A percentile compares a stretch with the other conserved stretches of the same genome.
Evolutionary conservation across 1,284 basidiomycete genomes (phyloP).

Genomic region (Cystobasidiaceae sp.): DNA sequence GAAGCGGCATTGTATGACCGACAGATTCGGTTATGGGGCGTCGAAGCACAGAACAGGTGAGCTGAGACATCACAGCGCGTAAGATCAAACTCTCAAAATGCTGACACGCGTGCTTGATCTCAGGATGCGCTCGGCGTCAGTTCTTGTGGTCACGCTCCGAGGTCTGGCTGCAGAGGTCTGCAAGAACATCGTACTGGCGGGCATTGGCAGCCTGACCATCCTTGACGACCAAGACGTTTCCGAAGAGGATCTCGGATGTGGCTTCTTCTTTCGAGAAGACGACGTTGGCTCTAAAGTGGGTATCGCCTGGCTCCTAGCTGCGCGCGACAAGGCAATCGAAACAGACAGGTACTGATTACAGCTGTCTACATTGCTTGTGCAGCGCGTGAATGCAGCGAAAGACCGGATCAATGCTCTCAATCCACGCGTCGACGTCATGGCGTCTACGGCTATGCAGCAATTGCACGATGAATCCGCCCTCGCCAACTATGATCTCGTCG

Average conservation of each 20-base stretch:
- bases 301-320: background rate
- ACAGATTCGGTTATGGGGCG: constrained; percentile 90
- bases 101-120: no score
- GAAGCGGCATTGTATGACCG: constrained; percentile 89
- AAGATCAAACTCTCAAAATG: no score
- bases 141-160: constrained; percentile 73
- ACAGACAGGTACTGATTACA: no score
- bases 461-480: constrained; percentile 43
- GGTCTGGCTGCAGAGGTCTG: constrained; percentile 88
- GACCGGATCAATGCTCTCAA: constrained; percentile 81
- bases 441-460: constrained; percentile 51
- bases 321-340: background rate
- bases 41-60: constrained; percentile 91
- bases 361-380: constrained; percentile 40
- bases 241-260: constrained; percentile 75
- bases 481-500: constrained; percentile 48
- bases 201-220: constrained; percentile 55
- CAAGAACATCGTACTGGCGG: constrained; percentile 72
- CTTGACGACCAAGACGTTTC: constrained; percentile 52
- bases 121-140: constrained; percentile 92
- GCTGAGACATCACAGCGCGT: no score
- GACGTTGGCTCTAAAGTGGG: constrained; percentile 81
- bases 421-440: constrained; percentile 77
- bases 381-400: constrained; percentile 80
- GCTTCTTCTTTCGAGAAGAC: constrained; percentile 89